Conservation (phyloP, 148 eudicot species). For the Spergularia bocconei region DNA sequence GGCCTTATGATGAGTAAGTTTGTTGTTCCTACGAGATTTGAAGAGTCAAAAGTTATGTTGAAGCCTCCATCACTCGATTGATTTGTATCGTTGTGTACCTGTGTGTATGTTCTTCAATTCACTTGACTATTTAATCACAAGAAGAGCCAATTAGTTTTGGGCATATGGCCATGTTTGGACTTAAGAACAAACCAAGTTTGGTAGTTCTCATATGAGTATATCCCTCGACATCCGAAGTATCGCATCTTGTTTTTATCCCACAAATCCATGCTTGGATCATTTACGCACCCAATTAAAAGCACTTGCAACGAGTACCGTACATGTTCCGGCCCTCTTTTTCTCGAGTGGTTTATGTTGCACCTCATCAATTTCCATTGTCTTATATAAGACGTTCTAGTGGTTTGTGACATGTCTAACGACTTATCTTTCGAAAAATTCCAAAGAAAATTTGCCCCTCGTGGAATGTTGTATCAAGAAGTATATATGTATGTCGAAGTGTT, state of each 20-base stretch:
- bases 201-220: constrained; percentile 21
- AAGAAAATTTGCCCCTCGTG: too few relatives aligned
- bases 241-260: constrained; percentile 1
- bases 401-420: too few relatives aligned
- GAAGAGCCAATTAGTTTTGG: constrained; percentile 26
- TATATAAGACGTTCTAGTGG: too few relatives aligned
- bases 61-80: neutral
- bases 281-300: neutral
- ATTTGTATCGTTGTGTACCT: neutral
- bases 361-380: neutral
- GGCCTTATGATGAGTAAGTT: too few relatives aligned
- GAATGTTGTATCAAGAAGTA: too few relatives aligned
- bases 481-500: too few relatives aligned
- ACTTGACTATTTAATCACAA: constrained; percentile 24
- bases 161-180: constrained; percentile 11
- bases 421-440: too few relatives aligned
- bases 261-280: neutral
- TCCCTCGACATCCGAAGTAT: constrained; percentile 13
- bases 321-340: neutral
- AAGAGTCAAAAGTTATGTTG: constrained; percentile 19
- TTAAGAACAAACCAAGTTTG: neutral
- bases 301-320: constrained; percentile 16
- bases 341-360: constrained; percentile 1
- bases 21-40: constrained; percentile 23
- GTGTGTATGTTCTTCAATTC: neutral